These are phyloP conservation scores for Phallus indusiatus DNA, from an alignment of 768 basidiomycete genomes.

Conservation along the genomic window DNA sequence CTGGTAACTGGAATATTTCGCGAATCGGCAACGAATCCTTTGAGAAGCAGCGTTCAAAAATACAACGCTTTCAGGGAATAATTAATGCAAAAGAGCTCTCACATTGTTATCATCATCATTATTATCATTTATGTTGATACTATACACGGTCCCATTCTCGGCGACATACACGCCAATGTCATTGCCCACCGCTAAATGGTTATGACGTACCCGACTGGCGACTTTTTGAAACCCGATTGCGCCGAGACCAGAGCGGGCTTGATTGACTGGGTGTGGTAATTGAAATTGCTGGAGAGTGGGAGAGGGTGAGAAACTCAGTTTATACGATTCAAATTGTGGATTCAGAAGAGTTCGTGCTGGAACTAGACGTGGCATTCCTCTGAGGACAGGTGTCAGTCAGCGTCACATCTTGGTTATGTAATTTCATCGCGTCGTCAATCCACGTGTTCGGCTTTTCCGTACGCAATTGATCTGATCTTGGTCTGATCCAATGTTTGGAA, in stretches of 20 bases:
- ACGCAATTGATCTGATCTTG: too few species aligned
- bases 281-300: constrained; percentile 49
- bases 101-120: too few species aligned
- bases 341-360: constrained; percentile 52
- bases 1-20: constrained; percentile 51
- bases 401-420: background rate
- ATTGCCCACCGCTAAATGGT: constrained; percentile 54
- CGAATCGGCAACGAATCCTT: constrained; percentile 51
- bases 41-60: too few species aligned
- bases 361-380: constrained; percentile 29
- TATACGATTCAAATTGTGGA: constrained; percentile 81
- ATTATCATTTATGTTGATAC: constrained; percentile 40
- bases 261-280: constrained; percentile 36
- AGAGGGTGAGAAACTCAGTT: constrained; percentile 32
- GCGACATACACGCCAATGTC: constrained; percentile 60
- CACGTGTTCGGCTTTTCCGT: background rate
- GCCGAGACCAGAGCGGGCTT: constrained; percentile 33
- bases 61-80: too few species aligned
- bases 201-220: constrained; percentile 75
- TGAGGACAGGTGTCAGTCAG: background rate
- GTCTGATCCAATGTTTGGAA: too few species aligned
- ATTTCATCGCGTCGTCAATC: background rate
- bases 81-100: too few species aligned
- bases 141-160: constrained; percentile 46
- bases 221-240: constrained; percentile 70